Evolutionary conservation across 192 early-diverging fungal genomes (phyloP).

Genomic region (Entomortierella beljakovae): DNA sequence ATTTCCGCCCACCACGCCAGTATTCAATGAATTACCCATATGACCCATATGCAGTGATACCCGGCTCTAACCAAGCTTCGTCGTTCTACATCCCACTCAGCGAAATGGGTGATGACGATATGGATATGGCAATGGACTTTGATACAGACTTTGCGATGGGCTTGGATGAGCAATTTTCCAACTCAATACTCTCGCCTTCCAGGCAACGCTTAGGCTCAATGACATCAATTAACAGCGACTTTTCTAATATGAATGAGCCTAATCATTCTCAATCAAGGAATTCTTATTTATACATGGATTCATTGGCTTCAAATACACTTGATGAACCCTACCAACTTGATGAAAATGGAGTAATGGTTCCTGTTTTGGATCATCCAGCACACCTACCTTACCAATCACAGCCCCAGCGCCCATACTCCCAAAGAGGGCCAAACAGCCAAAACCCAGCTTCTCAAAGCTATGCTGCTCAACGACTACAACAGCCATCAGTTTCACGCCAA

Average conservation of each 20-base stretch:
- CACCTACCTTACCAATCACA: constrained; percentile 6
- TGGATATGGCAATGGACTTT: constrained; percentile 44
- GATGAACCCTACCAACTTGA: constrained; percentile 55
- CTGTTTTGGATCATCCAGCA: constrained; percentile 15
- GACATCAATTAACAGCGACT: constrained; percentile 29
- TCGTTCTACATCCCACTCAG: constrained; percentile 40
- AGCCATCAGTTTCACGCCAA: background rate
- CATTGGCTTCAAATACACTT: constrained; percentile 3
- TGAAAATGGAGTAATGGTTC: constrained; percentile 21
- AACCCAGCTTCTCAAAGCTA: constrained; percentile 1
- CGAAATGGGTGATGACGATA: constrained; percentile 36
- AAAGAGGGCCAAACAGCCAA: constrained; percentile 1
- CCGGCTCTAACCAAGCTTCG: constrained; percentile 11
- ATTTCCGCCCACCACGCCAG: background rate
- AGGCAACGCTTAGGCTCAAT: constrained; percentile 39
- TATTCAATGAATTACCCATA: constrained; percentile 15
- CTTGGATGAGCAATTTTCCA: constrained; percentile 5
- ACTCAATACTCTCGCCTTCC: constrained; percentile 9
- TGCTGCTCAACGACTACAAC: constrained; percentile 7
- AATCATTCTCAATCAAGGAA: constrained; percentile 9
- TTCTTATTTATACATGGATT: constrained; percentile 21
- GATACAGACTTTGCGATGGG: constrained; percentile 40
- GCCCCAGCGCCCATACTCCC: constrained; percentile 3
- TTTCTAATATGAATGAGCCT: constrained; percentile 19
- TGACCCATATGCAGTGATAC: constrained; percentile 16